Percentiles rank a stretch among this genome's conserved stretches.
Conservation (phyloP, 805 yeast species). For the Monosporozyma siamensis region DNA sequence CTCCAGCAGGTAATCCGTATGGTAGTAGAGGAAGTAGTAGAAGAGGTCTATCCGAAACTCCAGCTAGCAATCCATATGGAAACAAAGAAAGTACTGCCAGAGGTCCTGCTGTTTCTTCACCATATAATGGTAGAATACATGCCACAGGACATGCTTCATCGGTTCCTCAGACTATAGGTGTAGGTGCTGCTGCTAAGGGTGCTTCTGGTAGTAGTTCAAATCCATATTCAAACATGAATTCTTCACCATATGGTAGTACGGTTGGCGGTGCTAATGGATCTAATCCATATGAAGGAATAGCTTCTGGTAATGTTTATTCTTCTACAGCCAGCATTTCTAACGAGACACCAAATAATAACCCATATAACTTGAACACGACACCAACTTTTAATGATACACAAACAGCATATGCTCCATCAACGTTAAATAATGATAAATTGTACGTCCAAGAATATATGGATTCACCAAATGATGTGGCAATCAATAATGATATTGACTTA, state of each 20-base stretch:
- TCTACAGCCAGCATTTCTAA: background rate
- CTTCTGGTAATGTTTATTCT: background rate
- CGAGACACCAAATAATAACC: background rate
- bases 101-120: background rate
- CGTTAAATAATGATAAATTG: background rate
- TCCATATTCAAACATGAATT: slow-evolving; percentile 3
- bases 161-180: too few species aligned
- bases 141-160: background rate
- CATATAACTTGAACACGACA: background rate
- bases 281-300: background rate
- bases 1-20: background rate
- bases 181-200: background rate
- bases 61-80: background rate
- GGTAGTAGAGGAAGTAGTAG: background rate
- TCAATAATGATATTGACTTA: slow-evolving; percentile 28
- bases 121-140: background rate
- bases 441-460: background rate
- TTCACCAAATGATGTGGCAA: slow-evolving; percentile 7
- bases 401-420: background rate
- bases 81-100: background rate
- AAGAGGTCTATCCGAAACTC: background rate
- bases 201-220: background rate
- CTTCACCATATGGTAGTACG: slow-evolving; percentile 7
- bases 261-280: background rate
- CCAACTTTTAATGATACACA: slow-evolving; percentile 4